Conservation (phyloP, 257 asterid species). For the Solanum sejunctum region DNA sequence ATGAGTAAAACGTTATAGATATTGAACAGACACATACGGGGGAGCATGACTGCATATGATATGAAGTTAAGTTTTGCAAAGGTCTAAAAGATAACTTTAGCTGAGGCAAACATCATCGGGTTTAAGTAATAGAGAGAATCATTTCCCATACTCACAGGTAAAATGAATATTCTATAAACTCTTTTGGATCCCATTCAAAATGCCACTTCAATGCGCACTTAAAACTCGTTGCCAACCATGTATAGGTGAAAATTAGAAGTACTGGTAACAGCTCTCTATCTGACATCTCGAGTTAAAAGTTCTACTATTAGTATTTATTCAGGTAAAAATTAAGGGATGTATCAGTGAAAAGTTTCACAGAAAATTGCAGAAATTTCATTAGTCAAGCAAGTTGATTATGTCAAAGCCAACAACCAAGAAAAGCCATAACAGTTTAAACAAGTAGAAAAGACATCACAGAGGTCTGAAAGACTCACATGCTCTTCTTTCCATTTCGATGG, state of each 20-base stretch:
- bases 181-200: neutral
- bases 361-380: neutral
- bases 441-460: neutral
- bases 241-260: neutral
- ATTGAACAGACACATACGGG: neutral
- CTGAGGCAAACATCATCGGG: neutral
- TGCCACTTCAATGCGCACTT: neutral
- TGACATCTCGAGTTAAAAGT: neutral
- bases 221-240: neutral
- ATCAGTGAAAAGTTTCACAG: neutral
- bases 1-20: neutral
- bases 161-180: neutral
- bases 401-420: neutral
- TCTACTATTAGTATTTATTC: neutral
- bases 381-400: neutral
- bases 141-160: neutral
- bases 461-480: constrained; percentile 40
- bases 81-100: neutral
- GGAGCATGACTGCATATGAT: neutral
- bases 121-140: neutral
- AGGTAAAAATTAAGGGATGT: neutral
- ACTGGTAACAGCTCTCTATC: neutral
- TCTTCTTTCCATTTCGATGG: constrained; percentile 89
- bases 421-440: neutral
- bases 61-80: neutral